Evolutionary conservation across 192 early-diverging fungal genomes (phyloP).

Genomic region (Ambispora gerdemannii): DNA sequence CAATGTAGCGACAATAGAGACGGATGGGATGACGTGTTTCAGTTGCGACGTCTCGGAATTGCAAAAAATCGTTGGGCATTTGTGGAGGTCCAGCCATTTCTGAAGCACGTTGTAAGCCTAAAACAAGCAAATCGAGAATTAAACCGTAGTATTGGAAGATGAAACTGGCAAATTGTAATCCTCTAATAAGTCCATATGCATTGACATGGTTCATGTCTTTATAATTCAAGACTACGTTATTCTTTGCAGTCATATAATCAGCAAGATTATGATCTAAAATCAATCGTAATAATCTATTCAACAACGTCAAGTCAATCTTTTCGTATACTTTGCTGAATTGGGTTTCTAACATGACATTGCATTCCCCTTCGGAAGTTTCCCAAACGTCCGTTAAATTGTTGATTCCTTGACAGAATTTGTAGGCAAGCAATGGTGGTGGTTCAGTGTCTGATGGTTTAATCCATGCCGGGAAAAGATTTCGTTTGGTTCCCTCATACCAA

Average conservation of each 20-base stretch:
- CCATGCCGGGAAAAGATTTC: constrained; percentile 97
- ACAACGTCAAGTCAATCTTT: constrained; percentile 95
- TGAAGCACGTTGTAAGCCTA: constrained; percentile 89
- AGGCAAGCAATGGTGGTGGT: constrained; percentile 93
- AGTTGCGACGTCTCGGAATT: constrained; percentile 85
- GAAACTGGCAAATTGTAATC: constrained; percentile 96
- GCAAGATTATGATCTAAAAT: constrained; percentile 99
- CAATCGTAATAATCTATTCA: constrained; percentile 88
- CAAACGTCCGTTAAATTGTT: constrained; percentile 97
- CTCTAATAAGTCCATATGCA: constrained; percentile 93
- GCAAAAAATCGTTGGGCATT: constrained; percentile 95
- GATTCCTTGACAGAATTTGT: constrained; percentile 94
- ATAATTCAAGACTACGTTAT: constrained; percentile 96
- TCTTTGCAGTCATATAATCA: constrained; percentile 99
- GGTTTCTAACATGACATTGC: constrained; percentile 96
- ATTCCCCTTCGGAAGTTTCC: constrained; percentile 87
- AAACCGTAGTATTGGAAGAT: constrained; percentile 99
- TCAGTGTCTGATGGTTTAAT: constrained; percentile 97
- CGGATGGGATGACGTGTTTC: constrained; percentile 97
- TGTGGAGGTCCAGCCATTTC: constrained; percentile 96
- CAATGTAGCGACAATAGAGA: constrained; percentile 92
- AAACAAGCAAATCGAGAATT: constrained; percentile 89
- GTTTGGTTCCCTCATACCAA: constrained; percentile 99
- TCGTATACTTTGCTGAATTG: constrained; percentile 89
- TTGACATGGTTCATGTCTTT: constrained; percentile 99